Conservation (phyloP, 257 asterid species). For the Primulina huaijiensis region DNA sequence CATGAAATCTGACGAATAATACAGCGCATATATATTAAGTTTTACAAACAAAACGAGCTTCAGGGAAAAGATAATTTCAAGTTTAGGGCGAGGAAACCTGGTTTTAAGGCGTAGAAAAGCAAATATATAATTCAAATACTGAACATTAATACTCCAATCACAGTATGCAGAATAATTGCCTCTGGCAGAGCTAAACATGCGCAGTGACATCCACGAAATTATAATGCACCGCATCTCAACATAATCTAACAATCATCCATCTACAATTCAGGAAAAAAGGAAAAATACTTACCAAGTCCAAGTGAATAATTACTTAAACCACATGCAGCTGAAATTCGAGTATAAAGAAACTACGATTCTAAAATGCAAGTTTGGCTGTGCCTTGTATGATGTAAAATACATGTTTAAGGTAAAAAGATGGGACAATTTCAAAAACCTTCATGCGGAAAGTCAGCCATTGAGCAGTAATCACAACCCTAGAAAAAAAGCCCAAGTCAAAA, state of each 20-base stretch:
- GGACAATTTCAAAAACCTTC: constrained; percentile 14
- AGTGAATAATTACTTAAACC: constrained; percentile 3
- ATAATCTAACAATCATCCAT: constrained; percentile 50
- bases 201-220: constrained; percentile 41
- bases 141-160: constrained; percentile 6
- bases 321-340: constrained; percentile 16
- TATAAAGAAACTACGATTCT: constrained; percentile 11
- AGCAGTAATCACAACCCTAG: constrained; percentile 50
- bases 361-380: not conserved
- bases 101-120: constrained; percentile 8
- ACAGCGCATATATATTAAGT: no score
- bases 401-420: constrained; percentile 22
- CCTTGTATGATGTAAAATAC: constrained; percentile 21
- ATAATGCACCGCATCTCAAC: constrained; percentile 45
- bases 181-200: constrained; percentile 20
- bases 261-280: constrained; percentile 34
- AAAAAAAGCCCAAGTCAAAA: constrained; percentile 40
- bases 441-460: no score
- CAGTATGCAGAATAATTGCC: constrained; percentile 20
- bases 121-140: not conserved
- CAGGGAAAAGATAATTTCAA: not conserved
- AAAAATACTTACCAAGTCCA: constrained; percentile 17
- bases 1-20: not conserved
- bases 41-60: no score
- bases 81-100: constrained; percentile 1